Evolutionary conservation across 1,139 yeast genomes (phyloP), one percentile per base, ranked within the genome.

Genomic region (Chernovozyma aurita): DNA sequence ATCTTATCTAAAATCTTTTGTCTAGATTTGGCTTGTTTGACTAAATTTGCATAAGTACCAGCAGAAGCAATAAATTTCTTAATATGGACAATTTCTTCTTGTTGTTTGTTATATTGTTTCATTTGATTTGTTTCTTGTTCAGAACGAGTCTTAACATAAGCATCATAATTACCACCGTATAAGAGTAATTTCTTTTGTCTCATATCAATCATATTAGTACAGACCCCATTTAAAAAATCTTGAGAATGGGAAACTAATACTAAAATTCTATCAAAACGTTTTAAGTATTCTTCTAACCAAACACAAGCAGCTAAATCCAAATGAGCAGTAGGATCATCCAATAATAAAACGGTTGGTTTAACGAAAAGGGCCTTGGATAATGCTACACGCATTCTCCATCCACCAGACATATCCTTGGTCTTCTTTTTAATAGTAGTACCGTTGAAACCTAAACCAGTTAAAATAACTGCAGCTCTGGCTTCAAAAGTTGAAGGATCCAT

Each of bases 381-480:
- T 26, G 95, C 92, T 42, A 85, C 95, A 65, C 95, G 82, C 95
- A 85, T 85, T 70, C 83, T 81, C 95, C 95, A 85, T 52, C 95
- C 95, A 79, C 99, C 99, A 61, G 97, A 87, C 98, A 92, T 92
- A 61, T 92, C 98, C 69, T 87, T 90, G 57, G 98, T 92, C 70
- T 80, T 84, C 62, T 78, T 76, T 57, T 90, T 88, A 47, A 70
- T 70, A 43, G 97, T 92, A 52, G 69, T 68, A 40, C 82, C 59
- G 67, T 85, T 86, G 80, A 92, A 92, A 57, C 99, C 98, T 64
- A 92, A 79, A 88, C 98, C 99, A 50, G 87, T 86, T 57, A 92
- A 75, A 56, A 92, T 94, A 49, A 88, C 71, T 40, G 98, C 95
- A 40, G 99, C 98, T 67, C 98, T 81, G 34, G 95, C 72, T 73